Evolutionary conservation across 306 rosid species (phyloP), one percentile per base, ranked within the genome.

Genomic region (Elaeagnus macrophylla): DNA sequence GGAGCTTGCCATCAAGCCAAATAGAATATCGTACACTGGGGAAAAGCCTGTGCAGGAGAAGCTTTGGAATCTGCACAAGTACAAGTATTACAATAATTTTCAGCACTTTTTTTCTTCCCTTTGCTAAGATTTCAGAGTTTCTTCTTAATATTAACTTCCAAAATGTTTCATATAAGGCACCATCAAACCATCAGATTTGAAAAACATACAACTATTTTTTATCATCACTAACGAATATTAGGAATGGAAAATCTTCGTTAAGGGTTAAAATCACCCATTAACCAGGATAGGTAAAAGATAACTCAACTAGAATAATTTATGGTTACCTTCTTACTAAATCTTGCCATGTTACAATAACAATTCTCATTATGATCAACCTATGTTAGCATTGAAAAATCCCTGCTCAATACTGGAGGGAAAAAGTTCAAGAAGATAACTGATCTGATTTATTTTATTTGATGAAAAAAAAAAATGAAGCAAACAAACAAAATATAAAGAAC

Each of bases 1-100:
- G 63, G 70, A 91, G 96, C 72, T 91, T 91, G 63, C 96, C 99
- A 72, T 91, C 99, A 65, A 87, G 80, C 99, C 99, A 91, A 64
- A 84, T 58, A 51, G 96, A 91, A 72, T 87, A 91, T 67, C 89
- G 74, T 48, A 81, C 73, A 63, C 84, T 87, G 51, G 99, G 89
- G 56, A 91, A 91, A 75, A 91, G 77, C 72, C 99, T 87, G 73
- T 91, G 99, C 71, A 91, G 68, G 47, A 91, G 95, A 77, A 91
- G 95, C 83, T 91, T 91, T n/a, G 96, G 95, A 74, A 91, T 59
- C 99, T 84, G 83, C 76, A 74, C 20, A 69, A 65, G 53, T 39
- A 52, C 13, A 50, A 15, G 42, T 19, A 14, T 37, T 38, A 20
- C 70, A 58, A 61, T 45, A 68, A 39, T 12, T 54, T 38, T 37